Evolutionary conservation across 2,329 filamentous ascomycete species (phyloP).

Genomic region (Aspergillus fumigatiaffinis): DNA sequence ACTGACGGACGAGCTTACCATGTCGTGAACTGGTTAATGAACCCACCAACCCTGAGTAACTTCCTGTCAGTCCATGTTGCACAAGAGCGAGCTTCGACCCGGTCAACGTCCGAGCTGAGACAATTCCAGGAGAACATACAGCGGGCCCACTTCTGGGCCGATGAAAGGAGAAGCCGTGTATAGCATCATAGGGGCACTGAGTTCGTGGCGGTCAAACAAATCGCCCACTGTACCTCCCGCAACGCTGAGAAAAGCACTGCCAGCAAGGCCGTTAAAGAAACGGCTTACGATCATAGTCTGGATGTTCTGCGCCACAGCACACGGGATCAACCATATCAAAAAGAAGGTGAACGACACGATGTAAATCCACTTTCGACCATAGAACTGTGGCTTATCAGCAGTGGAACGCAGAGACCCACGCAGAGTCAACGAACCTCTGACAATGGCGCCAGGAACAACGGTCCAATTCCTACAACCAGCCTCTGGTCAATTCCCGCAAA

Average conservation of each 20-base stretch:
- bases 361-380: slow-evolving; percentile 78
- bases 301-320: slow-evolving; percentile 77
- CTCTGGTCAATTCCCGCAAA: slow-evolving; percentile 8
- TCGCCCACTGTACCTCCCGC: slow-evolving; percentile 84
- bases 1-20: slow-evolving; percentile 47
- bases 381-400: slow-evolving; percentile 54
- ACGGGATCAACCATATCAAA: slow-evolving; percentile 75
- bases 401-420: neutral
- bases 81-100: neutral
- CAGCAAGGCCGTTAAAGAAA: slow-evolving; percentile 58
- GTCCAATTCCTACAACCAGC: slow-evolving; percentile 48
- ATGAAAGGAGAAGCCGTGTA: slow-evolving; percentile 63
- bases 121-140: slow-evolving; percentile 28
- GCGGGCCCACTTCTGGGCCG: slow-evolving; percentile 54
- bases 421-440: slow-evolving; percentile 47
- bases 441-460: slow-evolving; percentile 60
- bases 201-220: slow-evolving; percentile 63
- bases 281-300: slow-evolving; percentile 71
- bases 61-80: slow-evolving; percentile 8
- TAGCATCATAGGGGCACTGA: slow-evolving; percentile 79
- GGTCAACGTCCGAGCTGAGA: neutral
- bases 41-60: slow-evolving; percentile 60
- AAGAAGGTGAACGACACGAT: slow-evolving; percentile 70
- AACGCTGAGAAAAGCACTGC: slow-evolving; percentile 59
- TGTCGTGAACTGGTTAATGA: slow-evolving; percentile 70